Conservation (phyloP, 306 rosid species). For the Quercus wislizeni region DNA sequence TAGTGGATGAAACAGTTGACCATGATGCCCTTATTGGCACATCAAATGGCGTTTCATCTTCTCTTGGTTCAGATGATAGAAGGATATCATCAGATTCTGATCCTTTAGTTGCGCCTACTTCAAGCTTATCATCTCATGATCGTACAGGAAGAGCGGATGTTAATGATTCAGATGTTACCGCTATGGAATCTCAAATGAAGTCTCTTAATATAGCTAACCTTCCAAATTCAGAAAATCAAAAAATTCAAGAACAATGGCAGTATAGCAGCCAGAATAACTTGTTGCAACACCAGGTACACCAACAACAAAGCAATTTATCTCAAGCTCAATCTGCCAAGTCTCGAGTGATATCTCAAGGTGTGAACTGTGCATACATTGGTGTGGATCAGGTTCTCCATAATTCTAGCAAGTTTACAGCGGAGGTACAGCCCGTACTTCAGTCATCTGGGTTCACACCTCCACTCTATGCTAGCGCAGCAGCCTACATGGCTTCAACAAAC, state of each 20-base stretch:
- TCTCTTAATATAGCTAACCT: constrained; percentile 39
- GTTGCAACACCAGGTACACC: constrained; percentile 31
- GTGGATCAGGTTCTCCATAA: constrained; percentile 41
- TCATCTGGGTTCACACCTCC: constrained; percentile 65
- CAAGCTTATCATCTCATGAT: constrained; percentile 42
- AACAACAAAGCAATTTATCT: constrained; percentile 35
- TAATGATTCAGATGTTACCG: constrained; percentile 32
- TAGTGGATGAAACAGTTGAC: constrained; percentile 34
- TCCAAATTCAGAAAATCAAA: constrained; percentile 39
- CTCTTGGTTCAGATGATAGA: constrained; percentile 30
- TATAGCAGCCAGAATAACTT: constrained; percentile 40
- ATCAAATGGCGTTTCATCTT: constrained; percentile 20
- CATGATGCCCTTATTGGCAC: constrained; percentile 20
- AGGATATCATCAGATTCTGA: constrained; percentile 31
- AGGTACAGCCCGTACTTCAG: constrained; percentile 51
- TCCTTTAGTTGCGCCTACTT: constrained; percentile 20
- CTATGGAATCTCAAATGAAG: constrained; percentile 47
- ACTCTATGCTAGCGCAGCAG: constrained; percentile 50
- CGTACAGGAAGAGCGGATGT: constrained; percentile 30
- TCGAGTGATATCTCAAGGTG: constrained; percentile 39
- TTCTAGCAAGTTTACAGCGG: constrained; percentile 34
- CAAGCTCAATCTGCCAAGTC: constrained; percentile 37
- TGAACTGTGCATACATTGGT: constrained; percentile 27
- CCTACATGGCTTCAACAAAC: constrained; percentile 48
- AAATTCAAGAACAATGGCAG: constrained; percentile 44